A percentile compares a stretch with the other conserved stretches of the same genome.
Evolutionary conservation across 2,329 filamentous ascomycete genomes (phyloP).

Genomic region (Alternaria arborescens): DNA sequence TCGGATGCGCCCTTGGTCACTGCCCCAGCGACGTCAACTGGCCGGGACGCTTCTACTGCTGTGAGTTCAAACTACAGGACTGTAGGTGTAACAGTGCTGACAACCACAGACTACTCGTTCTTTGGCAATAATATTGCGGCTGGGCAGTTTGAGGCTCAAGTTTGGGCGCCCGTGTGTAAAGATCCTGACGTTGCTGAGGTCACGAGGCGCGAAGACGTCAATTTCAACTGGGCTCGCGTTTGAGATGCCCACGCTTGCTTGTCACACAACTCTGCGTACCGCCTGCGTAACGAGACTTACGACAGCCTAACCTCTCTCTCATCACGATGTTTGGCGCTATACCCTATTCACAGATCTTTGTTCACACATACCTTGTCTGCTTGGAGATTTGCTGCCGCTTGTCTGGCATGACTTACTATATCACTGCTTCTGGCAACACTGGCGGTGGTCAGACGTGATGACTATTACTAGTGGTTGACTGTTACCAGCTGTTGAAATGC

Average conservation of each 20-base stretch:
- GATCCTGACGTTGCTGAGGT: slow-evolving; percentile 32
- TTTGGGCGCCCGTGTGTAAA: slow-evolving; percentile 43
- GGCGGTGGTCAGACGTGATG: background rate
- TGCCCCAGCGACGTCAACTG: slow-evolving; percentile 33
- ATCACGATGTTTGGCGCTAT: background rate
- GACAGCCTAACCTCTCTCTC: background rate
- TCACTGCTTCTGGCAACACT: background rate
- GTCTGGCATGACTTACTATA: background rate
- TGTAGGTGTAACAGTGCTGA: slow-evolving; percentile 9
- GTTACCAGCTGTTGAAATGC: background rate
- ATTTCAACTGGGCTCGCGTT: slow-evolving; percentile 28
- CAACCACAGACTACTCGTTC: slow-evolving; percentile 40
- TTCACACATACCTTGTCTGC: background rate
- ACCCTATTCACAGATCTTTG: background rate
- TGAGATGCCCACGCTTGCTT: slow-evolving; percentile 1
- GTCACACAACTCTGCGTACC: background rate
- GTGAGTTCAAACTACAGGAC: slow-evolving; percentile 26
- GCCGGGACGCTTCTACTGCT: slow-evolving; percentile 49
- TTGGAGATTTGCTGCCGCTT: background rate
- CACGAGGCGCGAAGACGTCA: slow-evolving; percentile 21
- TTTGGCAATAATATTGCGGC: slow-evolving; percentile 45
- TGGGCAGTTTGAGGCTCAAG: slow-evolving; percentile 41
- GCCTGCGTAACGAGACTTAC: slow-evolving; percentile 7
- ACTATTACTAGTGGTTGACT: background rate
- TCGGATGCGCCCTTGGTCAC: slow-evolving; percentile 47